Evolutionary conservation across 1,284 basidiomycete species (phyloP).

Genomic region (Cryptococcus depauperatus): DNA sequence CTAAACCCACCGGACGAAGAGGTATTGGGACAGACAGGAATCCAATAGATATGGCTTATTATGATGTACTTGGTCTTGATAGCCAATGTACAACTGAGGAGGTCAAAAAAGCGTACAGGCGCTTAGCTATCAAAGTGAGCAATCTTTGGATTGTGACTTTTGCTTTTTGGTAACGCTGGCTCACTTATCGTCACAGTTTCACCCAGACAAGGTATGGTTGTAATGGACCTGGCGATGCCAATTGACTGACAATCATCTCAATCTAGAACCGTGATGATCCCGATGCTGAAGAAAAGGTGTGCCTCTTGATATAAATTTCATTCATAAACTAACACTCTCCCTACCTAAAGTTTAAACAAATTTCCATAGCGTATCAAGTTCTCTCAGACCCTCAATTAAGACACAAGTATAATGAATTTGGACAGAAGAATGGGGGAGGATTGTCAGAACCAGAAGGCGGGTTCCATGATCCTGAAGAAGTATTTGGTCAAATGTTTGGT

Average conservation of each 20-base stretch:
- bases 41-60: conserved; percentile 81
- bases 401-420: conserved; percentile 84
- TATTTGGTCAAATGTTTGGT: conserved; percentile 86
- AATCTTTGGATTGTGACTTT: too few species aligned
- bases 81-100: conserved; percentile 40
- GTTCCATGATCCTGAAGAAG: conserved; percentile 64
- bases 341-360: conserved; percentile 61
- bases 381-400: conserved; percentile 77
- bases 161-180: not conserved
- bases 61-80: conserved; percentile 49
- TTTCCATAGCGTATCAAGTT: conserved; percentile 75
- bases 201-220: conserved; percentile 47
- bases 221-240: not conserved
- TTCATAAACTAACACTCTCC: not conserved
- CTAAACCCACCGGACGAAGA: conserved; percentile 48
- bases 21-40: conserved; percentile 71
- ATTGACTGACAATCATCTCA: conserved; percentile 3
- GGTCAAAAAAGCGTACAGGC: conserved; percentile 92
- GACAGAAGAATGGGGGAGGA: conserved; percentile 46
- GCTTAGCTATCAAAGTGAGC: conserved; percentile 79
- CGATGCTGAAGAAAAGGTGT: conserved; percentile 69
- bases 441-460: conserved; percentile 37
- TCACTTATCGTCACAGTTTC: conserved; percentile 31
- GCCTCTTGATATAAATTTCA: conserved; percentile 7
- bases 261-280: conserved; percentile 82